phyloP scores from a whole-genome alignment of 805 yeast genomes.

The Monosporozyma servazzii region DNA sequence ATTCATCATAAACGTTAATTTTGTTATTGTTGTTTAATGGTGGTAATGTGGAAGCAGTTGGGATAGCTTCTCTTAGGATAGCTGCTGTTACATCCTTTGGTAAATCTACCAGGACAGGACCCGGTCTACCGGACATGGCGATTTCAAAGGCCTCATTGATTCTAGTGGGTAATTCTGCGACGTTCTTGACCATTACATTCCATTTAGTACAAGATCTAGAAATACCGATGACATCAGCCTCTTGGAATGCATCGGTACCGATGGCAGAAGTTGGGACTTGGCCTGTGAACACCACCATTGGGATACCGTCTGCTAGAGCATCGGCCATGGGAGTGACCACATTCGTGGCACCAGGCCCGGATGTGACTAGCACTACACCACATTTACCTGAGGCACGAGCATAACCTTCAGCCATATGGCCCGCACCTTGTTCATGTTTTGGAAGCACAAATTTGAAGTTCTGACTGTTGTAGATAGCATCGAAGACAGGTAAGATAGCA shows the following conservation, averaged over 20 bases:
- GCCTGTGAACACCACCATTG: constrained; percentile 92
- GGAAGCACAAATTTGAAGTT: constrained; percentile 88
- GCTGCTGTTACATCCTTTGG: constrained; percentile 98
- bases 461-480: constrained; percentile 88
- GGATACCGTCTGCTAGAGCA: constrained; percentile 95
- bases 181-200: constrained; percentile 97
- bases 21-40: constrained; percentile 64
- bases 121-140: constrained; percentile 94
- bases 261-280: constrained; percentile 94
- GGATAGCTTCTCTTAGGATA: constrained; percentile 77
- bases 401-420: constrained; percentile 99
- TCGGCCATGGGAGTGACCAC: constrained; percentile 98
- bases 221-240: constrained; percentile 96
- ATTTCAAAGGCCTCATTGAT: constrained; percentile 98
- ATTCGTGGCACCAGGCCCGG: constrained; percentile 98
- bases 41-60: constrained; percentile 70
- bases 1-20: constrained; percentile 57
- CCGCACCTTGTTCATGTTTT: constrained; percentile 99
- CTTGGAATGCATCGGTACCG: constrained; percentile 99
- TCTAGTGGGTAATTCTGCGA: constrained; percentile 88
- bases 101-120: constrained; percentile 94
- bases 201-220: constrained; percentile 97
- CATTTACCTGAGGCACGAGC: constrained; percentile 94
- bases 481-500: constrained; percentile 95
- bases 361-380: constrained; percentile 96